Conservation (phyloP, 2,329 filamentous ascomycete species). For the Diaporthe ampelina region DNA sequence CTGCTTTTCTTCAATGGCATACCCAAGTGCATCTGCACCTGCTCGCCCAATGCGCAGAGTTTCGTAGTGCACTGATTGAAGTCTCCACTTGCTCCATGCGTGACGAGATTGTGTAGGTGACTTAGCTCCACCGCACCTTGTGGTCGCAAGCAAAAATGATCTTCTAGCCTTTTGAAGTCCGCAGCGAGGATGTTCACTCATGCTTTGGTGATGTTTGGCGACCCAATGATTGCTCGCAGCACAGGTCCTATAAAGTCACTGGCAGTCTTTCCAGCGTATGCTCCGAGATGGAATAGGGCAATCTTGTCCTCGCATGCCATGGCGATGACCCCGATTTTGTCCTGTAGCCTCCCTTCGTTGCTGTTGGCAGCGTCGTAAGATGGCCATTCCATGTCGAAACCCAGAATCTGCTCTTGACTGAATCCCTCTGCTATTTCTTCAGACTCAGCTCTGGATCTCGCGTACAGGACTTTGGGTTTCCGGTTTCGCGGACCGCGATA, state of each 20-base stretch:
- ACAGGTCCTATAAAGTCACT: background rate
- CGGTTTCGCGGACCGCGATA: conserved; percentile 20
- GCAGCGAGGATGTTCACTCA: conserved; percentile 31
- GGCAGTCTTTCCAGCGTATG: conserved; percentile 41
- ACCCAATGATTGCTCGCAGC: conserved; percentile 14
- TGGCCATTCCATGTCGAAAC: conserved; percentile 32
- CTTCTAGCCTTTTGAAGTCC: conserved; percentile 19
- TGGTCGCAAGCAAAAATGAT: conserved; percentile 5
- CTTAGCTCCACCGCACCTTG: conserved; percentile 30
- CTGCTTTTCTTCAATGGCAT: conserved; percentile 27
- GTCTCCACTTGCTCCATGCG: background rate
- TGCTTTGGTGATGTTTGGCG: background rate
- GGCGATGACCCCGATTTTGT: conserved; percentile 15
- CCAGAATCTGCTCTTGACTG: background rate
- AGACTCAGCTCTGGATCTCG: background rate
- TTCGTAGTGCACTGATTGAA: conserved; percentile 36
- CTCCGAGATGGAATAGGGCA: conserved; percentile 22
- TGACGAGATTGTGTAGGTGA: conserved; percentile 31
- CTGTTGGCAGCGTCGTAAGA: conserved; percentile 7
- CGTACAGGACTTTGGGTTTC: conserved; percentile 22
- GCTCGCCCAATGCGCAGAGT: conserved; percentile 11
- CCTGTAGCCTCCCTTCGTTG: conserved; percentile 16
- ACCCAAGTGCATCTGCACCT: conserved; percentile 19
- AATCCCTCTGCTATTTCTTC: conserved; percentile 1
- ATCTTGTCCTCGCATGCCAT: conserved; percentile 27